Base-by-base conservation (phyloP, 192 early-diverging fungal species). In the Helicostylum pulchrum region DNA sequence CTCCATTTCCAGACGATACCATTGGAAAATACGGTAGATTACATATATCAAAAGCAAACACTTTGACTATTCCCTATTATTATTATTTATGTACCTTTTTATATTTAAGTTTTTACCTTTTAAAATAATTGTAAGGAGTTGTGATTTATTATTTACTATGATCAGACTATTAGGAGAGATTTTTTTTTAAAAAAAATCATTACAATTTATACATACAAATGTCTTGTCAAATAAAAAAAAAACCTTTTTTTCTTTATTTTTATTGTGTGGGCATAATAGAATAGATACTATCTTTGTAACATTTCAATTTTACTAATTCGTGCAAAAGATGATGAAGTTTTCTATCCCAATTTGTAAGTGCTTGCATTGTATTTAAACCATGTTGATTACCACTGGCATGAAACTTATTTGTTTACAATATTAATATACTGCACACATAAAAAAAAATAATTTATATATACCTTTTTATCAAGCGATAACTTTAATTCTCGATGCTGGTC, bases 1-100 rank as follows among this genome's bases (percentile, higher is more conserved):
- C 67, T 19, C 67, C 67, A 14, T 47, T 70, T 11, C 67, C 67
- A 19, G 67, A 70, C 36, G 67, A 70, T 57, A 54, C 67, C 2
- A 48, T 63, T 50, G 67, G 67, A 26, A 61, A 70, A 34, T 57
- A 64, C 51, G 67, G 67, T n/a, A 53, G 54, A 45, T 46, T 70
- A 26, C 57, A 65, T 57, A 53, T 65, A 15, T 56, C 52, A 21
- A 20, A 32, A 48, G 64, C 53, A 48, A 31, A 53, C 59, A 20
- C 56, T 9, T 10, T 30, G 0, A 17, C 46, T 48, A 12, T 48
- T 15, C 17, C 20, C 39, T 44, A 57, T n/a, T 57, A 17, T 39
- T 50, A 50, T 50, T n/a, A 17, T 50, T 20, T 52, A 2, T 10
- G 2, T 11, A 52, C 50, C 4, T 55, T 50, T 20, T 21, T 55